Evolutionary conservation across 352 stramenopile species (phyloP).

Genomic region (Pythium vanterpoolii): DNA sequence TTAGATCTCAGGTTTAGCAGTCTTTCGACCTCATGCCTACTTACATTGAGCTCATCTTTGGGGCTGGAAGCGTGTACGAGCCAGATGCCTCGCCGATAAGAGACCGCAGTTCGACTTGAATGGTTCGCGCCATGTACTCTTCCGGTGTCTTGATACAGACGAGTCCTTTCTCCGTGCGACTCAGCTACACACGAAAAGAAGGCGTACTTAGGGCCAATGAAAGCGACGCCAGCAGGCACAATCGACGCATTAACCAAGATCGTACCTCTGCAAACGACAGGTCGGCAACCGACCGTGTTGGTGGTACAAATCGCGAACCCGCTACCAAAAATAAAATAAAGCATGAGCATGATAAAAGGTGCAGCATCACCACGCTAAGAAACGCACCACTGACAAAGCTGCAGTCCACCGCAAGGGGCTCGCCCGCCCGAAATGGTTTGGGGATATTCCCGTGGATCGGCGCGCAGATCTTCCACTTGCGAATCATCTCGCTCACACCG

Average conservation of each 20-base stretch:
- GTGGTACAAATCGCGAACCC: conserved; percentile 68
- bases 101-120: conserved; percentile 48
- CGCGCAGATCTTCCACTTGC: conserved; percentile 85
- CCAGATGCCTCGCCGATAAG: conserved; percentile 4
- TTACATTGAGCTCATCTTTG: conserved; percentile 21
- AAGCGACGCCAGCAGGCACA: background rate
- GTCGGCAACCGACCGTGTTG: conserved; percentile 70
- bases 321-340: conserved; percentile 28
- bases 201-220: background rate
- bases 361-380: background rate
- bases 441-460: conserved; percentile 86
- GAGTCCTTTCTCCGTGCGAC: conserved; percentile 74
- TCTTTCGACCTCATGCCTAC: background rate
- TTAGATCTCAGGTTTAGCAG: background rate
- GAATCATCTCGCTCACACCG: conserved; percentile 69
- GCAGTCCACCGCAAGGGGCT: conserved; percentile 82
- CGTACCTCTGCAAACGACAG: conserved; percentile 77
- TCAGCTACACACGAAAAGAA: conserved; percentile 38
- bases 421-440: conserved; percentile 80
- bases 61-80: conserved; percentile 14
- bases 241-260: background rate
- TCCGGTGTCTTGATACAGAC: conserved; percentile 76
- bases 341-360: background rate
- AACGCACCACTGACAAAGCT: conserved; percentile 71
- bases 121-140: conserved; percentile 69